Base-by-base conservation (phyloP, 2,329 filamentous ascomycete genomes). In the Madurella mycetomatis region DNA sequence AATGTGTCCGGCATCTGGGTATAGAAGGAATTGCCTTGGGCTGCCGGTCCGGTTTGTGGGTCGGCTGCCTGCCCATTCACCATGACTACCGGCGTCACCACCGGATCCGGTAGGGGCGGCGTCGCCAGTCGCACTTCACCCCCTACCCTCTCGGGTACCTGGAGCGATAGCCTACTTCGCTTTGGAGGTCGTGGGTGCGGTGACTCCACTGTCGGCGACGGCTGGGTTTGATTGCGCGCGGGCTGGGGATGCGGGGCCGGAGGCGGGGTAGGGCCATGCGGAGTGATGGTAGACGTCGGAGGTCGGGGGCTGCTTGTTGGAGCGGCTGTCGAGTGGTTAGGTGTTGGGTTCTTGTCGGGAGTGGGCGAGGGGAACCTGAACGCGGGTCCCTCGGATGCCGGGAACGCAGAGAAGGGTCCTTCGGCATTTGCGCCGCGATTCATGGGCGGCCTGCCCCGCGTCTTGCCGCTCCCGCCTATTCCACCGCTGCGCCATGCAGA, bases 401-500 rank as follows among this genome's bases (percentile, higher is more conserved):
- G 84, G 60, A 88, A 88, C 0, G 87, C 86, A 4, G 84, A 84
- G 60, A 85, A 88, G 0, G 86, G 83, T 0, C 83, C 83, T 79
- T 77, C 56, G 64, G 68, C 55, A 62, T 74, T 63, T 12, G 57
- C 50, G n/a, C 77, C 80, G 25, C 84, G 80, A 62, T 86, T 88
- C 53, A 85, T 87, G 0, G 90, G 89, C 41, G 92, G 92, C 55
- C 92, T 78, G 7, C 92, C 91, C 60, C 91, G 78, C 13, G 87
- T 78, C 68, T 92, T 95, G 1, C 86, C 85, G 4, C 78, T 82
- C 1, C 81, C 73, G 12, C 83, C 76, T 40, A 78, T 76, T 15
- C 81, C 81, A 55, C 80, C 82, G 59, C 83, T 83, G 52, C 87
- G 84, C 92, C 92, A 96, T 1, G 92, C 92, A 9, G 91, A 96